Conservation (phyloP, 257 asterid genomes). For the Rauvolfia tetraphylla region DNA sequence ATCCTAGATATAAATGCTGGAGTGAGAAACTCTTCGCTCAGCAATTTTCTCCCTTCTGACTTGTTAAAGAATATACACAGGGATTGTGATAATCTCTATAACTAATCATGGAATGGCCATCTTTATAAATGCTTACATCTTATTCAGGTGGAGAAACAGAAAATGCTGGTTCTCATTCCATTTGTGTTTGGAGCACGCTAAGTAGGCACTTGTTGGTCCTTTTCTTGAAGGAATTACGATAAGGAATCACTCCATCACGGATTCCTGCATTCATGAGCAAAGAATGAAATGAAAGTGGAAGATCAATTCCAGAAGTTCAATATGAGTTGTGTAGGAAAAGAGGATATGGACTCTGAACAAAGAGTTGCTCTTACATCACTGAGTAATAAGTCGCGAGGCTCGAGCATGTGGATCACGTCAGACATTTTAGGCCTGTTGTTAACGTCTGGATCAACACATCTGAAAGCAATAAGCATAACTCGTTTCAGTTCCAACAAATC, state of each 20-base stretch:
- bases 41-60: neutral
- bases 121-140: neutral
- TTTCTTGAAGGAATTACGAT: constrained; percentile 16
- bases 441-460: constrained; percentile 53
- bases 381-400: constrained; percentile 46
- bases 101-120: neutral
- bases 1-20: neutral
- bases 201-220: neutral
- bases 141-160: no score
- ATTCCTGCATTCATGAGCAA: constrained; percentile 23
- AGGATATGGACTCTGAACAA: neutral
- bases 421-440: constrained; percentile 48
- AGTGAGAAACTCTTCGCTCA: neutral
- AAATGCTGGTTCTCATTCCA: no score
- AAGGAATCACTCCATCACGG: constrained; percentile 13
- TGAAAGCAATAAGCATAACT: constrained; percentile 44
- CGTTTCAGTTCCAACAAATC: constrained; percentile 33
- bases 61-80: neutral
- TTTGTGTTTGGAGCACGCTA: neutral
- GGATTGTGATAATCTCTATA: neutral
- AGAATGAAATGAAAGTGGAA: neutral
- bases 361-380: constrained; percentile 32
- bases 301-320: neutral
- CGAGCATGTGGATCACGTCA: constrained; percentile 49
- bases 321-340: neutral